Percentiles rank a stretch among this genome's conserved stretches.
phyloP scores from a whole-genome alignment of 495 filamentous ascomycete genomes.

The Xylaria longipes region DNA sequence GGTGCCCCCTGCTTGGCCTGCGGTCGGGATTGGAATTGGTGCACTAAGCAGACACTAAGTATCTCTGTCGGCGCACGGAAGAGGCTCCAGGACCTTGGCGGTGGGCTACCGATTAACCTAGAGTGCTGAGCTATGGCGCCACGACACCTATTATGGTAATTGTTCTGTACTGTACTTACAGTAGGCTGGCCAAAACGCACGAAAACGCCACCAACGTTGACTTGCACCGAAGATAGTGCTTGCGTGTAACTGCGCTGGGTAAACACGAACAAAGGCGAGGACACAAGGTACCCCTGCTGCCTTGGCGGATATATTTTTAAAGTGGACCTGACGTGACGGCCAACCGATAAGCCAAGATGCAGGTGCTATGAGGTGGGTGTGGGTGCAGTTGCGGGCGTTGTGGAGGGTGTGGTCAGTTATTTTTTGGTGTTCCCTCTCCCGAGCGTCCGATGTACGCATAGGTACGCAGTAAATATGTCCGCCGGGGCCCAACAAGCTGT shows the following conservation, averaged over 20 bases:
- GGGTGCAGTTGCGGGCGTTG: neutral
- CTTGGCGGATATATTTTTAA: constrained; percentile 9
- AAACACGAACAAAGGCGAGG: constrained; percentile 7
- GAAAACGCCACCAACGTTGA: neutral
- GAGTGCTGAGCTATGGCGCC: constrained; percentile 1
- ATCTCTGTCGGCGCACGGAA: neutral
- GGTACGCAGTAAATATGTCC: neutral
- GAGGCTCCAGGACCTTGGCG: constrained; percentile 11
- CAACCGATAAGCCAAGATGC: constrained; percentile 14
- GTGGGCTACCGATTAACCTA: neutral
- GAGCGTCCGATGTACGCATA: neutral
- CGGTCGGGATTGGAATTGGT: neutral
- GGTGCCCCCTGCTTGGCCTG: constrained; percentile 2
- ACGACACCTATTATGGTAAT: neutral
- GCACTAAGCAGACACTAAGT: neutral
- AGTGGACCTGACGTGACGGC: constrained; percentile 14
- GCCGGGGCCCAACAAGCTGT: neutral
- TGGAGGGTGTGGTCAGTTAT: neutral
- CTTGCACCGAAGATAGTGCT: neutral
- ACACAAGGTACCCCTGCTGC: constrained; percentile 1
- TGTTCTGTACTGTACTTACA: no score
- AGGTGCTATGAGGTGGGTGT: neutral
- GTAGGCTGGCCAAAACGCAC: neutral
- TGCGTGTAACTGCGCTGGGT: neutral
- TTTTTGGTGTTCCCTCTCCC: neutral